These are phyloP conservation scores for Vanrija pseudolonga DNA, from an alignment of 1,284 basidiomycete genomes.

Conservation along the genomic window DNA sequence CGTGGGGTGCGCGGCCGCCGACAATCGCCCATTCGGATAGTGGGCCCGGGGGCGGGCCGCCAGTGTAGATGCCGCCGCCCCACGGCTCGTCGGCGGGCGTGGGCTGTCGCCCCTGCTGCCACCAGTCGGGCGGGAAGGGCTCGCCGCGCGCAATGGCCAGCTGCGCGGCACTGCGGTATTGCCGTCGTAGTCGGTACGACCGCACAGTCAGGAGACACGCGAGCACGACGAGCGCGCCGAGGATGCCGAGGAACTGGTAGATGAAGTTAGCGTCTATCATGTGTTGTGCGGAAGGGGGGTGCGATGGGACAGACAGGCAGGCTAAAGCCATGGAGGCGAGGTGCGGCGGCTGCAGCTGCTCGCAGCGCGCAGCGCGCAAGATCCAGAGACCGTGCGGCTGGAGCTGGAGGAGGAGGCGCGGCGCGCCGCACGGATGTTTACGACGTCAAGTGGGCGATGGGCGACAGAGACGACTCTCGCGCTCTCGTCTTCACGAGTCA, in stretches of 20 bases:
- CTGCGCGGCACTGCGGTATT: conserved; percentile 38
- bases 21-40: not conserved
- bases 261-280: not conserved
- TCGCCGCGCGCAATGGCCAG: conserved; percentile 38
- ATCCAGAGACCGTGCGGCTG: too few species aligned
- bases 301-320: too few species aligned
- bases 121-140: conserved; percentile 14
- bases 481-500: too few species aligned
- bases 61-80: not conserved
- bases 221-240: conserved; percentile 31
- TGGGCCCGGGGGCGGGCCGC: not conserved
- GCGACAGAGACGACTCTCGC: too few species aligned
- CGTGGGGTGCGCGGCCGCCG: not conserved
- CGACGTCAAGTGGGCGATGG: not conserved
- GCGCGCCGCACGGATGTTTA: too few species aligned
- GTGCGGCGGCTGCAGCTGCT: too few species aligned
- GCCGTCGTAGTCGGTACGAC: conserved; percentile 30
- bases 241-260: conserved; percentile 39
- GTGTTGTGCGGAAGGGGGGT: not conserved
- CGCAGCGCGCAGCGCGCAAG: too few species aligned
- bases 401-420: too few species aligned
- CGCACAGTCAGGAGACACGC: conserved; percentile 31
- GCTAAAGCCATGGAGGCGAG: too few species aligned
- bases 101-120: not conserved
- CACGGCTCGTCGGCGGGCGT: conserved; percentile 1